phyloP scores from a whole-genome alignment of 352 stramenopile genomes.

The Phytophthora uliginosa region DNA sequence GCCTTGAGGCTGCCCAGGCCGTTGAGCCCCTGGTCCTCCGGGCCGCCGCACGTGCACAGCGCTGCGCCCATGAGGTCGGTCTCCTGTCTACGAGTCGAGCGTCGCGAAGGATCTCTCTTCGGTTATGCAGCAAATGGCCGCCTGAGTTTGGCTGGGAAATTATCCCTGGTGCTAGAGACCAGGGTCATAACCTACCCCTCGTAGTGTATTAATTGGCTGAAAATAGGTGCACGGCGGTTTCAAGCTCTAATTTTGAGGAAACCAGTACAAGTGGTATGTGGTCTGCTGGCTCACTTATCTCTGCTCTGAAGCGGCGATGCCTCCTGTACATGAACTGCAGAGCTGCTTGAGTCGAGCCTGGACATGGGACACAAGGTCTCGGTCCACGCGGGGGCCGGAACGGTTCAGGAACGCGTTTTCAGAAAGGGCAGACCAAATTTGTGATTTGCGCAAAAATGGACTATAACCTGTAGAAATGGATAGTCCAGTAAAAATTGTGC shows the following conservation, averaged over 20 bases:
- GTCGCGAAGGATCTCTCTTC: constrained; percentile 31
- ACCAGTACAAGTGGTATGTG: too few species aligned
- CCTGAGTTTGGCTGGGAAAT: constrained; percentile 17
- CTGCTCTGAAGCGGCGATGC: too few species aligned
- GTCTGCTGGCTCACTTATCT: too few species aligned
- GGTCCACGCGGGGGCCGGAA: constrained; percentile 21
- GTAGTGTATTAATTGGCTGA: not conserved
- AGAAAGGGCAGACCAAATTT: constrained; percentile 33
- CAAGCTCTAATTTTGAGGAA: not conserved
- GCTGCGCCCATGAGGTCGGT: constrained; percentile 52
- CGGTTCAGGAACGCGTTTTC: constrained; percentile 27
- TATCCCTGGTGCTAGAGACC: not conserved
- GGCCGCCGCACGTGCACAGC: constrained; percentile 60
- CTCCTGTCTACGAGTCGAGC: not conserved
- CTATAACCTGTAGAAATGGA: not conserved
- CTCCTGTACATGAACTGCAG: too few species aligned
- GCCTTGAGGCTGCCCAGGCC: constrained; percentile 42
- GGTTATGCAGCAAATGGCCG: constrained; percentile 17
- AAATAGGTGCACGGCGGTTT: not conserved
- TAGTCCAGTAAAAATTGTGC: not conserved
- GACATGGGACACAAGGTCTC: not conserved
- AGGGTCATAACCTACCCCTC: not conserved
- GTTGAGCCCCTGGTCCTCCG: constrained; percentile 53
- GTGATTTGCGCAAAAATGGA: constrained; percentile 32
- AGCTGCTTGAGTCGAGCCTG: too few species aligned